Conservation (phyloP, 176 grass and related monocot species). For the Carex myosuroides region DNA sequence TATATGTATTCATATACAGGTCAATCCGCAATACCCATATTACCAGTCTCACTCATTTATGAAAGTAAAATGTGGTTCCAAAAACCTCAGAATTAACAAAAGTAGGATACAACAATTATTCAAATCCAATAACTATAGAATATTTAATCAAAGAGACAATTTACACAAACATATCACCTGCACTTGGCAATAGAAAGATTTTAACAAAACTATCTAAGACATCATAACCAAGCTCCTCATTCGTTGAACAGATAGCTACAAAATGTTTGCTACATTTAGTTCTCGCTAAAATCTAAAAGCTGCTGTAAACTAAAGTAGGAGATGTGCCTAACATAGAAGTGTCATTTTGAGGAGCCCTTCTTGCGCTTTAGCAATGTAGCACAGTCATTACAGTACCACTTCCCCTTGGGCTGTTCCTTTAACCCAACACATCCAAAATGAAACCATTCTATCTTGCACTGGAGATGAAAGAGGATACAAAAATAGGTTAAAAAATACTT, state of each 20-base stretch:
- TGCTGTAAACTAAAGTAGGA: not conserved
- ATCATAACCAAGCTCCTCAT: not conserved
- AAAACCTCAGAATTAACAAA: not conserved
- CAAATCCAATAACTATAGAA: not conserved
- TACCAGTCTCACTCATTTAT: not conserved
- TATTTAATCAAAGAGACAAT: not conserved
- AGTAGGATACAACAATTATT: not conserved
- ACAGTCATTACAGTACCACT: conserved; percentile 89
- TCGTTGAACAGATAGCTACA: not conserved
- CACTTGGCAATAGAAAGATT: not conserved
- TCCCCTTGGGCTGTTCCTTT: conserved; percentile 95
- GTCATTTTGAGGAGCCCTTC: conserved; percentile 58
- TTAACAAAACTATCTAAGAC: not conserved
- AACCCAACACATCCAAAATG: conserved; percentile 85
- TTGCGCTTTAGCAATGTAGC: conserved; percentile 61
- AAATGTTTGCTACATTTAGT: not conserved
- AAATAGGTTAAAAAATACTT: not conserved
- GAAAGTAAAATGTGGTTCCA: not conserved
- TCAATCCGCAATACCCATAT: no score
- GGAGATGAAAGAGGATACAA: conserved; percentile 10
- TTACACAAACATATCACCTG: not conserved
- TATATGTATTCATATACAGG: no score
- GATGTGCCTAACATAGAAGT: not conserved
- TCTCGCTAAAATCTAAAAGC: not conserved
- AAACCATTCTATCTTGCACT: conserved; percentile 99